These are phyloP conservation scores for Yamadazyma scolyti DNA, from an alignment of 805 yeast species.

Conservation along the genomic window DNA sequence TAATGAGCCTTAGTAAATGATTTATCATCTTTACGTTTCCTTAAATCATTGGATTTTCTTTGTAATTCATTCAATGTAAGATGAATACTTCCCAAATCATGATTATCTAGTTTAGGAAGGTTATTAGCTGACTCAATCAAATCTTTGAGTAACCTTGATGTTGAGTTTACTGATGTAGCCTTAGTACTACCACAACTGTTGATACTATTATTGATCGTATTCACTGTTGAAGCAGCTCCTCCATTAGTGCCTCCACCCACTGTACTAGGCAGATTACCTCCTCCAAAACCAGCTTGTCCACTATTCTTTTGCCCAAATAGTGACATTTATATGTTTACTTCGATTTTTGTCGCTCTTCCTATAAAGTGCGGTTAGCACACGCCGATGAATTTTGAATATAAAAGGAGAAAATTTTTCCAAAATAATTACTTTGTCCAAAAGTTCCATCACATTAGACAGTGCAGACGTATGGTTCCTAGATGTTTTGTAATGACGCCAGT, in stretches of 20 bases:
- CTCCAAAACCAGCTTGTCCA: too few relatives aligned
- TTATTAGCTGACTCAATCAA: conserved; percentile 73
- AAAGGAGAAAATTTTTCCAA: too few relatives aligned
- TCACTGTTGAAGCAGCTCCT: too few relatives aligned
- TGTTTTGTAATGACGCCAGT: conserved; percentile 19
- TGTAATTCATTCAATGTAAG: conserved; percentile 77
- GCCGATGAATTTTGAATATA: too few relatives aligned
- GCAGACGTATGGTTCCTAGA: conserved; percentile 36
- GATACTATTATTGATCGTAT: too few relatives aligned
- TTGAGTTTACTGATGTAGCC: conserved; percentile 9
- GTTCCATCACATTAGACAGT: conserved; percentile 70
- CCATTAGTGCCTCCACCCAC: too few relatives aligned
- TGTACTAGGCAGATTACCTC: too few relatives aligned
- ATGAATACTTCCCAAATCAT: conserved; percentile 77
- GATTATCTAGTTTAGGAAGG: conserved; percentile 55
- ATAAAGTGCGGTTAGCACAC: too few relatives aligned
- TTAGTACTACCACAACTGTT: too few relatives aligned
- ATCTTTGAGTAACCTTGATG: conserved; percentile 51
- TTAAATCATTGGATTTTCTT: conserved; percentile 56
- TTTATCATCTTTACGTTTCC: conserved; percentile 33
- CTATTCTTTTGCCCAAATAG: too few relatives aligned
- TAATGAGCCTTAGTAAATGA: conserved; percentile 75
- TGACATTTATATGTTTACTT: too few relatives aligned
- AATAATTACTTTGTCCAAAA: conserved; percentile 61
- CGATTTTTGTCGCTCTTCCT: too few relatives aligned